phyloP scores from a whole-genome alignment of 805 yeast species.

The Vanderwaltozyma tropicalis region DNA sequence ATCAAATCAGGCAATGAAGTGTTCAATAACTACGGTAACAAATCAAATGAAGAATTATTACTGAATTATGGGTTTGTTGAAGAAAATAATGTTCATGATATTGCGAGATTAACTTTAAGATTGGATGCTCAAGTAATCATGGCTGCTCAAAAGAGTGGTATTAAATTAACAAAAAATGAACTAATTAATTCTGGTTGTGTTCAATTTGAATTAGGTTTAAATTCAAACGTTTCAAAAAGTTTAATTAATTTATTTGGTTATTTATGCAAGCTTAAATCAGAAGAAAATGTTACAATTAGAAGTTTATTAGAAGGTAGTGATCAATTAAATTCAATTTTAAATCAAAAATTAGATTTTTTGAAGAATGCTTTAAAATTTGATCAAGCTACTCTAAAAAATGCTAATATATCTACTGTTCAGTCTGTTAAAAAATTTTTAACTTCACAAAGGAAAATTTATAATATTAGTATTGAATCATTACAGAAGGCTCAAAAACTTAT shows the following conservation, averaged over 20 bases:
- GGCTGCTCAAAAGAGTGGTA: conserved; percentile 29
- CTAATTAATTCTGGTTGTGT: conserved; percentile 19
- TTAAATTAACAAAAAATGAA: conserved; percentile 21
- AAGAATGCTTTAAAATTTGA: conserved; percentile 26
- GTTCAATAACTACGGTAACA: conserved; percentile 78
- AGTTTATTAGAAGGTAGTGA: conserved; percentile 52
- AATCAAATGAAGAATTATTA: conserved; percentile 74
- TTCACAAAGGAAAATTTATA: conserved; percentile 41
- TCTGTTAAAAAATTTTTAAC: conserved; percentile 37
- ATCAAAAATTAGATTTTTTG: conserved; percentile 37
- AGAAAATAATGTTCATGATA: conserved; percentile 46
- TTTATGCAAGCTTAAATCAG: conserved; percentile 42
- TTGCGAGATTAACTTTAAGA: conserved; percentile 49
- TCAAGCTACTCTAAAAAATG: conserved; percentile 15
- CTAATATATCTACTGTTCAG: conserved; percentile 18
- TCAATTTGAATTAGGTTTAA: conserved; percentile 32
- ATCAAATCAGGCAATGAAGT: conserved; percentile 38
- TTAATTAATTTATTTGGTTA: conserved; percentile 45
- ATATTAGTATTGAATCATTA: conserved; percentile 32
- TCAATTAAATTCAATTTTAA: conserved; percentile 42
- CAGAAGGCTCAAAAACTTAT: conserved; percentile 25
- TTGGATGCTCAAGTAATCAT: conserved; percentile 28
- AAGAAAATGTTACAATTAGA: conserved; percentile 38
- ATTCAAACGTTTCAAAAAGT: conserved; percentile 33
- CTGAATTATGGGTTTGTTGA: conserved; percentile 75